phyloP scores from a whole-genome alignment of 1,139 yeast genomes.

The Lodderomyces oxycetoniae region DNA sequence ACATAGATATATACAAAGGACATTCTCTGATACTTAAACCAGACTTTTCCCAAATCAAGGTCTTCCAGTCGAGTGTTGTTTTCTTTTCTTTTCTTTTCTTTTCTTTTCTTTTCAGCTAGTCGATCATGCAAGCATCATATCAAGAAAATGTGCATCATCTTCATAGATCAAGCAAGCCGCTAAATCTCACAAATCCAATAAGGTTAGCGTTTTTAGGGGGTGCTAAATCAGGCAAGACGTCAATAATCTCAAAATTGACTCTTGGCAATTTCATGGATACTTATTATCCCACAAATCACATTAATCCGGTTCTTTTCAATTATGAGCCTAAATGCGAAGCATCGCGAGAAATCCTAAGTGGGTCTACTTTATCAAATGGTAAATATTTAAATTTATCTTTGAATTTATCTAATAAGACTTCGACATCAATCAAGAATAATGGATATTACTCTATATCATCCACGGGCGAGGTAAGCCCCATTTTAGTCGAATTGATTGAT shows the following conservation, averaged over 20 bases:
- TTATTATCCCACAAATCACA: constrained; percentile 63
- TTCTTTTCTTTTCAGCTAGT: no score
- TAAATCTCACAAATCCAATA: constrained; percentile 36
- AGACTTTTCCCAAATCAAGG: no score
- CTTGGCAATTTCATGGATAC: constrained; percentile 49
- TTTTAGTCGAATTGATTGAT: constrained; percentile 63
- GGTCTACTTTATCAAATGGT: constrained; percentile 1
- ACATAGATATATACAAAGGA: no score
- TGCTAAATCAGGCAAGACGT: constrained; percentile 47
- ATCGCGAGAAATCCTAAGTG: constrained; percentile 7
- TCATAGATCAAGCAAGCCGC: constrained; percentile 13
- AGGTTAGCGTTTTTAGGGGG: constrained; percentile 58
- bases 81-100: no score
- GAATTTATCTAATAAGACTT: neutral
- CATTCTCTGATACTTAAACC: no score
- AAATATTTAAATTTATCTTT: constrained; percentile 5
- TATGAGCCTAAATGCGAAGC: constrained; percentile 37
- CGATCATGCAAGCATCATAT: no score
- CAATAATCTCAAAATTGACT: constrained; percentile 46
- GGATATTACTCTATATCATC: constrained; percentile 21
- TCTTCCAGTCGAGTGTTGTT: no score
- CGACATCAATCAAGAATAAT: neutral
- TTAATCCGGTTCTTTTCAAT: constrained; percentile 51
- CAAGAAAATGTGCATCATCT: constrained; percentile 2
- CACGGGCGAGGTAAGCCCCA: constrained; percentile 41